Evolutionary conservation across 2,329 filamentous ascomycete genomes (phyloP).

Genomic region (Nannizziopsis arthrosporioides): DNA sequence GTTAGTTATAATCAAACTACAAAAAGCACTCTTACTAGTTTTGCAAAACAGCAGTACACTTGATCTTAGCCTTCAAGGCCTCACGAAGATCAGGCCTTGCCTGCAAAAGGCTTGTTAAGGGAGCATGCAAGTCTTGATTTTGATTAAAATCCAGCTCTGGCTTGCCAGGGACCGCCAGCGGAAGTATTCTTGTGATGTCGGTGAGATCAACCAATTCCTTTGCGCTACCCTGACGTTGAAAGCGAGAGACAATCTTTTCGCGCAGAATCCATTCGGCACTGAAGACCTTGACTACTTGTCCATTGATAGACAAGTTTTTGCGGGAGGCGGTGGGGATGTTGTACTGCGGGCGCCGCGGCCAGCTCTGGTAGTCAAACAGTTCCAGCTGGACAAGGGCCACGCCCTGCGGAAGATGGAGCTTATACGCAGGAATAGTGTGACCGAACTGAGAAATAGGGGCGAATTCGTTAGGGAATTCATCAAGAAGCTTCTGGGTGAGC

Average conservation of each 20-base stretch:
- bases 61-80: constrained; percentile 16
- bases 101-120: constrained; percentile 14
- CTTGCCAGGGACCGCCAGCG: constrained; percentile 10
- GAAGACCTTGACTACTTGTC: constrained; percentile 13
- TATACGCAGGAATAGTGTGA: constrained; percentile 13
- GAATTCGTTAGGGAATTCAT: constrained; percentile 8
- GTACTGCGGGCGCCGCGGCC: constrained; percentile 17
- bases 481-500: constrained; percentile 10
- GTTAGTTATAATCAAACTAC: too few species aligned
- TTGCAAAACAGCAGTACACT: constrained; percentile 12
- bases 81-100: constrained; percentile 13
- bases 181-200: constrained; percentile 12
- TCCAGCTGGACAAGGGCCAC: constrained; percentile 10
- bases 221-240: constrained; percentile 14
- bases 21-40: constrained; percentile 6
- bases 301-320: constrained; percentile 12
- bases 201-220: constrained; percentile 15
- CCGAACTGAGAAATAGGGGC: constrained; percentile 11
- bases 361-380: constrained; percentile 14
- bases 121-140: constrained; percentile 13
- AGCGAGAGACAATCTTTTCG: constrained; percentile 18
- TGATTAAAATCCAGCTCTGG: constrained; percentile 17
- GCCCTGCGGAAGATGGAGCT: constrained; percentile 6
- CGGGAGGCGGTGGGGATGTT: constrained; percentile 12
- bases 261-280: constrained; percentile 17